A percentile compares a stretch with the other conserved stretches of the same genome.
Evolutionary conservation across 257 asterid genomes (phyloP).

Genomic region (Jasminum sambac): DNA sequence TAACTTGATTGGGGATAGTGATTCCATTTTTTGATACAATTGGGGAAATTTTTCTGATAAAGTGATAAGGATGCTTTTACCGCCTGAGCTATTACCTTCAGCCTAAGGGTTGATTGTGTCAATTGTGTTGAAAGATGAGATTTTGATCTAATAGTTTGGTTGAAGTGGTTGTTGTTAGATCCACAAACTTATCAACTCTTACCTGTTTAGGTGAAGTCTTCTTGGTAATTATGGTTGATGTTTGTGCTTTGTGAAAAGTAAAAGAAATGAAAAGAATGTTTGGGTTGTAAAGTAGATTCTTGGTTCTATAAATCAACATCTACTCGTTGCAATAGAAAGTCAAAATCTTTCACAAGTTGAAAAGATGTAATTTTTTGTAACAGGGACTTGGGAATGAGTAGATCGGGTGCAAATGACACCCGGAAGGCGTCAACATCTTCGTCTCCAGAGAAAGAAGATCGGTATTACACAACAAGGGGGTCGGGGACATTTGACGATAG

Average conservation of each 20-base stretch:
- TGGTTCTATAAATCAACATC: background rate
- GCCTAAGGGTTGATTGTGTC: no score
- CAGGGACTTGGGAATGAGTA: conserved; percentile 69
- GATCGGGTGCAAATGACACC: conserved; percentile 48
- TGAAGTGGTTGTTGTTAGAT: conserved; percentile 36
- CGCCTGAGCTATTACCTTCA: no score
- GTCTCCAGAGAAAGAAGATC: conserved; percentile 87
- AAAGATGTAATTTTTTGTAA: conserved; percentile 8
- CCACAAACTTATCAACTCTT: conserved; percentile 5
- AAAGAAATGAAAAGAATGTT: conserved; percentile 10
- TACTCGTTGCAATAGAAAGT: conserved; percentile 5
- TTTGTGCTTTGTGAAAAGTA: background rate
- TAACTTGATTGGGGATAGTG: background rate
- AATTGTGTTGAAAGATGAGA: conserved; percentile 10
- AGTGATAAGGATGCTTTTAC: no score
- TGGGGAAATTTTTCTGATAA: no score
- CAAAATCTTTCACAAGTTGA: background rate
- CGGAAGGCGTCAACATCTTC: conserved; percentile 52
- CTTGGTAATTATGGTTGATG: background rate
- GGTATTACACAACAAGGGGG: conserved; percentile 78
- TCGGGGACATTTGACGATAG: conserved; percentile 68
- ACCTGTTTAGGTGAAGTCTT: background rate
- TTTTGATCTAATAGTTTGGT: conserved; percentile 24
- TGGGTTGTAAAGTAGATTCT: background rate
- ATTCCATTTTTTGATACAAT: no score